Evolutionary conservation across 2,329 filamentous ascomycete species (phyloP).

Genomic region (Herpomyces periplanetae): DNA sequence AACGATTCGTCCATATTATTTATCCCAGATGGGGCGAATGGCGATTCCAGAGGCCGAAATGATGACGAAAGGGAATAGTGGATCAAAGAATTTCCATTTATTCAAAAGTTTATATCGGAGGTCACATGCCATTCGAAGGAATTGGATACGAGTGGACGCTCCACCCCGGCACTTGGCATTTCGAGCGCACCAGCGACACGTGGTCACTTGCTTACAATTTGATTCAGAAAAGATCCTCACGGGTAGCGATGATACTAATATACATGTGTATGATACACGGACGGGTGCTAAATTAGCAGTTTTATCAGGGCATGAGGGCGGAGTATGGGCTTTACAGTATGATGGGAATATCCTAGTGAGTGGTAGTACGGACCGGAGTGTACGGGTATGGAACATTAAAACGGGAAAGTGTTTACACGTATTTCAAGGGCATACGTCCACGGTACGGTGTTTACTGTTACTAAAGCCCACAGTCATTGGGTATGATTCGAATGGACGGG

Average conservation of each 20-base stretch:
- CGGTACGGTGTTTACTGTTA: constrained; percentile 77
- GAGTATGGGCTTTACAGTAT: constrained; percentile 89
- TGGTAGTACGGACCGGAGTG: constrained; percentile 73
- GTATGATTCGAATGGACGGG: constrained; percentile 23
- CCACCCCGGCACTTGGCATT: constrained; percentile 77
- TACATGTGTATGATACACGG: constrained; percentile 90
- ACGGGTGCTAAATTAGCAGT: constrained; percentile 49
- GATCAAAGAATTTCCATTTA: constrained; percentile 50
- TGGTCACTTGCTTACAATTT: constrained; percentile 89
- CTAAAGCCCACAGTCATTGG: constrained; percentile 48
- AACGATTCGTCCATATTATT: not conserved
- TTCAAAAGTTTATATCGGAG: constrained; percentile 88
- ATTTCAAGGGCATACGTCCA: constrained; percentile 90
- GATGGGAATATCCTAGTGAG: constrained; percentile 81
- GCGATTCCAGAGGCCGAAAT: too few relatives aligned
- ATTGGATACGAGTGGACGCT: constrained; percentile 49
- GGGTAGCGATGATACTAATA: constrained; percentile 82
- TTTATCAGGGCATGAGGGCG: constrained; percentile 71
- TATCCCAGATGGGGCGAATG: too few relatives aligned
- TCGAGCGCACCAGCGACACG: constrained; percentile 72
- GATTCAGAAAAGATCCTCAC: constrained; percentile 94
- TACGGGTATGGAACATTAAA: constrained; percentile 98
- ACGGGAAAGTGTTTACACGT: constrained; percentile 67
- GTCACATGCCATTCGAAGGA: constrained; percentile 55
- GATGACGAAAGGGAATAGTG: too few relatives aligned